Base-by-base conservation (phyloP, 805 yeast genomes). In the Pichia manshurica region DNA sequence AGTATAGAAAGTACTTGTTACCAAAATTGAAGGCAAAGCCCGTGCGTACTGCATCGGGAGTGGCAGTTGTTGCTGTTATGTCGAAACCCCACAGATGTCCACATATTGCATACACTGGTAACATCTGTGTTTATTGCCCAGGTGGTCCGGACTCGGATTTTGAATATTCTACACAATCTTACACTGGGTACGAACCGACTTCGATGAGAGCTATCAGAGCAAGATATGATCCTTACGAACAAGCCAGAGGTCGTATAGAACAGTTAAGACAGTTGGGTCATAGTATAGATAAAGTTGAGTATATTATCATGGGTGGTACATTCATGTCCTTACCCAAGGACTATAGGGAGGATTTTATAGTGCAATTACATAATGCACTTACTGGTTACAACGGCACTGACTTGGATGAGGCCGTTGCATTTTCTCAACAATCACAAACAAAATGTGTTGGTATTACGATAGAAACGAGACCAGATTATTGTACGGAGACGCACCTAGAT, bases 181-280 rank as follows among this genome's bases (percentile, higher is more conserved):
- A 93, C 62, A 93, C 99, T 0, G 99, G 99, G 34, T 93, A 93
- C 62, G 99, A 93, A 65, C 99, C 99, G 8, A 93, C 99, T 0
- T 89, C 97, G 0, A 93, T 93, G 99, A 77, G 99, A 59, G 99
- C 99, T n/a, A 93, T 93, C 52, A 75, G 99, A 57, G 99, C 99
- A 0, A 79, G 99, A 59, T 93, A 93, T 62, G 99, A 93, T 65
- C 98, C 99, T 1, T 93, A 88, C 62, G 99, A 93, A 67, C 99
- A 93, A 66, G 97, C 98, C 5, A 77, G 99, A 62, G 99, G 99
- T 42, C 81, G 99, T 65, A 83, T 93, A 35, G 99, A 93, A 61
- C 99, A 93, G 72, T 74, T 93, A 53, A 80, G 96, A 56, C 96
- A 86, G 65, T 73, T 93, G 51, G 99, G 99, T 13, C 99, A 93